These are phyloP conservation scores for Colletotrichum euphorbiae DNA, from an alignment of 2,329 filamentous ascomycete species.

Conservation along the genomic window DNA sequence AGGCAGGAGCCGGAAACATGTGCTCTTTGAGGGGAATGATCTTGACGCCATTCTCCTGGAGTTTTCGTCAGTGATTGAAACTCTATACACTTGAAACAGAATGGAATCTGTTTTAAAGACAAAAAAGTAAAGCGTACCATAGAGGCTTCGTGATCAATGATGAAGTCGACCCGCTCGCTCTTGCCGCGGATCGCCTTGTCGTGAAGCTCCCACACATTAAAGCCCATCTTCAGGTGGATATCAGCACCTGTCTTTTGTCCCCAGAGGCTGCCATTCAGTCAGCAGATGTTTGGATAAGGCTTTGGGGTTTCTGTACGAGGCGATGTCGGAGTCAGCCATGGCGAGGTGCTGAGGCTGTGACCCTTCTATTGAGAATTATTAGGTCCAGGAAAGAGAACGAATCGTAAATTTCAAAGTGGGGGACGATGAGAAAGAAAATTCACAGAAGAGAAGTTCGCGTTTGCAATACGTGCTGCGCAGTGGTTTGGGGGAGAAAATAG, in stretches of 20 bases:
- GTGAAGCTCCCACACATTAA: conserved; percentile 10
- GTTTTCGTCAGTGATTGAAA: neutral
- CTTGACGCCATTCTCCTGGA: conserved; percentile 1
- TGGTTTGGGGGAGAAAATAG: too few relatives aligned
- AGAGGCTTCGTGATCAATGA: conserved; percentile 1
- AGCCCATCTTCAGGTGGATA: conserved; percentile 6
- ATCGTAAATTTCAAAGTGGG: too few relatives aligned
- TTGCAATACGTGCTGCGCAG: too few relatives aligned
- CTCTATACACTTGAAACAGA: too few relatives aligned
- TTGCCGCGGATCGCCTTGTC: conserved; percentile 15
- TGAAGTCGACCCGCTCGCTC: conserved; percentile 1
- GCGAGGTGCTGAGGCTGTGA: too few relatives aligned
- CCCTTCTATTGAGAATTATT: too few relatives aligned
- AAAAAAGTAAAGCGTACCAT: neutral
- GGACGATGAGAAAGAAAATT: too few relatives aligned
- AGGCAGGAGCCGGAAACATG: neutral
- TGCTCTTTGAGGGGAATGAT: conserved; percentile 18
- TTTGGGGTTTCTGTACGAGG: neutral
- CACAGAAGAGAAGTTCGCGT: too few relatives aligned
- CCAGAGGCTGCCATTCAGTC: conserved; percentile 2
- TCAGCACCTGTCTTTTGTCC: conserved; percentile 1
- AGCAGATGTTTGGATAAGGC: neutral
- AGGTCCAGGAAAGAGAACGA: too few relatives aligned
- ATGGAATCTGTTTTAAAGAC: neutral
- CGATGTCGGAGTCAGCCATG: neutral